Evolutionary conservation across 2,329 filamentous ascomycete species (phyloP).

Genomic region (Epichloe gansuensis): DNA sequence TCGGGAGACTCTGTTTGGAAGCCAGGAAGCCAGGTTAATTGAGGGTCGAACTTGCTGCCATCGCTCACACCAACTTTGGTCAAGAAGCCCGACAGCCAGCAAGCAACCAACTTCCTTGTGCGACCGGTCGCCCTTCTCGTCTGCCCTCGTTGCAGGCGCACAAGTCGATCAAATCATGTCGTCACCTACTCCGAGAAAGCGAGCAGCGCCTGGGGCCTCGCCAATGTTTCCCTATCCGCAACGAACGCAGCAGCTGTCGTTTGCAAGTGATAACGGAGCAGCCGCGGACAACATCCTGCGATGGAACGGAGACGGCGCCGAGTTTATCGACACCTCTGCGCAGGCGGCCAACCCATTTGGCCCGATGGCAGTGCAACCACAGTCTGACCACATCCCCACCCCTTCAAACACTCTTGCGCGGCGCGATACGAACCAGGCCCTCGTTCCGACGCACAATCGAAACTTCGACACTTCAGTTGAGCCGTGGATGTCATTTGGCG

Average conservation of each 20-base stretch:
- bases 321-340: constrained; percentile 24
- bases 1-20: neutral
- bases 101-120: neutral
- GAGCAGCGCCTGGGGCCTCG: constrained; percentile 58
- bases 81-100: neutral
- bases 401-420: constrained; percentile 41
- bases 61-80: too few relatives aligned
- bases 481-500: constrained; percentile 29
- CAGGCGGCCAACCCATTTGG: constrained; percentile 25
- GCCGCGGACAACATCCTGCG: constrained; percentile 34
- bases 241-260: constrained; percentile 36
- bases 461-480: constrained; percentile 29
- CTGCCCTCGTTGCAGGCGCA: neutral
- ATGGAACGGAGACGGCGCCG: constrained; percentile 31
- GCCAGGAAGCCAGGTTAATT: neutral
- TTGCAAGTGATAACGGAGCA: constrained; percentile 32
- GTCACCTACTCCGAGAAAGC: constrained; percentile 49
- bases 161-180: constrained; percentile 26
- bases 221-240: constrained; percentile 46
- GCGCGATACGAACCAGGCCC: constrained; percentile 36
- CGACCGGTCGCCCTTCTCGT: neutral
- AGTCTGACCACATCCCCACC: constrained; percentile 21
- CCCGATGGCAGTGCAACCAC: constrained; percentile 25
- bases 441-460: constrained; percentile 32
- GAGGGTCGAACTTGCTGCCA: neutral